Evolutionary conservation across 1,284 basidiomycete species (phyloP), one percentile per base, ranked within the genome.

Genomic region (Puccinia polysora): DNA sequence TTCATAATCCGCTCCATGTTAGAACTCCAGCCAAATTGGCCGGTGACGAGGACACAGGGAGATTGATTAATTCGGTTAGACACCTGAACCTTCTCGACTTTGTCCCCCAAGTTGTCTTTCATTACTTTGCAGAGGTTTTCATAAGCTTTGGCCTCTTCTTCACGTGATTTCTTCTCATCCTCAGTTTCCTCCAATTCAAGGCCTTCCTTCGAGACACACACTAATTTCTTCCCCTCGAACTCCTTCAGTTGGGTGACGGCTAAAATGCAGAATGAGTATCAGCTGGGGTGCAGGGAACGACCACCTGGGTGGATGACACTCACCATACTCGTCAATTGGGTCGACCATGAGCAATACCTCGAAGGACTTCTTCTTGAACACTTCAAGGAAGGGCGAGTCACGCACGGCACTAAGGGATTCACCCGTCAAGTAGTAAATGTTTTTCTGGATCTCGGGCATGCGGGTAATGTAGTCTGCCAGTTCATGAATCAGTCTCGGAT

Each of bases 1-100:
- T 97, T 97, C 96, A 98, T 98, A 85, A 98, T 97, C 81, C 95
- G 90, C 83, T 97, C 88, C 94, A 97, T 97, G 87, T 97, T 97
- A 76, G 94, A 93, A 58, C 93, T 97, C 96, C 96, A 98, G 75
- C 95, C 94, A 81, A 97, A 98, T 81, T 97, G 93, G 75, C 94
- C 95, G 76, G 96, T 97, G 80, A 97, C 95, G 79, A 96, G 88
- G 50, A 96, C 91, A 80, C 91, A 95, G 73, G 93, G 93, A 32
- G 93, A 96, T 82, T 95, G 91, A 79, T 86, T 85, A 84, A 97
- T 94, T 82, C 95, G 92, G 88, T 96, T 97, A 67, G 96, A 97
- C 78, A 97, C 86, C 76, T 97, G 87, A 45, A 98, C 96, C 87
- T 98, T 98, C 87, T 98, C 96, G 76, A 98, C 95, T 86, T 95